Base-by-base conservation (phyloP, 2,329 filamentous ascomycete species). In the Teratosphaeriaceae sp. region DNA sequence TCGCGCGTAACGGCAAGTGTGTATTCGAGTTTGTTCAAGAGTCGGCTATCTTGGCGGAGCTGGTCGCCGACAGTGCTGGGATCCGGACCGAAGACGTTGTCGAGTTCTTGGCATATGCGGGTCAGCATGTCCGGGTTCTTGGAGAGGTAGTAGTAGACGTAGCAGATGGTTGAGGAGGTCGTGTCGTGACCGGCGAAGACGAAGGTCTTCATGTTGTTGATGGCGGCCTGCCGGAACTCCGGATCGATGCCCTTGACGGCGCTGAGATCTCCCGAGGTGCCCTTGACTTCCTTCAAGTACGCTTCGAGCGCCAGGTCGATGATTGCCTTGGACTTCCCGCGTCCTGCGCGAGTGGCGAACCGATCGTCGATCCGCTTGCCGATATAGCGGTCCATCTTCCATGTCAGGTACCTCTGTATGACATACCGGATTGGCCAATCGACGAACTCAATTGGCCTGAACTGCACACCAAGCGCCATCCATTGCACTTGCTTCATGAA, bases 1-100 rank as follows among this genome's bases (percentile, higher is more conserved):
- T 80, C 76, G 45, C 74, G 74, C 47, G 76, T 66, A 6, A 76
- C 66, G 20, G 73, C 74, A 4, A 59, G 60, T 2, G 74, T 75
- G 54, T 75, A 78, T 0, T 67, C 64, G 19, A 79, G 63, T 31
- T 68, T 62, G 55, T 73, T 75, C 38, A 79, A 62, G 3, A 72
- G 61, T 20, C 65, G 56, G 1, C 72, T 68, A 20, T 73, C 60
- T 2, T 63, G 48, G 24, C 61, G 56, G 16, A 79, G 62, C 21
- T 64, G 56, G 2, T 57, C 51, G 22, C 65, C 66, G 2, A 53
- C 50, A 7, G 33, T 38, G 4, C 61, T 52, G 7, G 62, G 53
- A 31, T 71, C 64, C 0, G 65, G 43, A 9, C 73, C 70, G 31
- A 78, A 70, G n/a, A 79, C 63, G 2, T 60, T 58, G 49, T 75